These are phyloP conservation scores for Phytophthora lateralis DNA, from an alignment of 352 stramenopile genomes.

Conservation along the genomic window DNA sequence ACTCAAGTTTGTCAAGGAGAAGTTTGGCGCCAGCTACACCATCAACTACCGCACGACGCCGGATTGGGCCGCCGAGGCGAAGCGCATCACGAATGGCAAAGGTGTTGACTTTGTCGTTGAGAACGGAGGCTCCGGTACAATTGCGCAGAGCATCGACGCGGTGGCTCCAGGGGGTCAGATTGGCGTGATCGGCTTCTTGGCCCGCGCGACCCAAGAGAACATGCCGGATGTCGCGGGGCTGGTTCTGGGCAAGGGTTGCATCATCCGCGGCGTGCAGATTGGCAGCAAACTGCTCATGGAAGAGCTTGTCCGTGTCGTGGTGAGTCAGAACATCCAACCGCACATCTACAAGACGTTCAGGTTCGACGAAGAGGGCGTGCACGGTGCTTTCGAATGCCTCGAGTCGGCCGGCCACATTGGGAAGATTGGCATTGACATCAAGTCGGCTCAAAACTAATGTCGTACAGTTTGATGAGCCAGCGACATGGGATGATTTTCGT, in stretches of 20 bases:
- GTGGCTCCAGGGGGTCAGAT: conserved; percentile 25
- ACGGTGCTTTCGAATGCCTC: conserved; percentile 27
- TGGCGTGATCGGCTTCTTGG: conserved; percentile 26
- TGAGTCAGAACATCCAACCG: conserved; percentile 26
- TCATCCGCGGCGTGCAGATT: conserved; percentile 28
- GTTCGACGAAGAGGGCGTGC: conserved; percentile 17
- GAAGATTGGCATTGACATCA: conserved; percentile 30
- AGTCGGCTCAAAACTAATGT: not conserved
- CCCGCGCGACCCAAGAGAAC: conserved; percentile 17
- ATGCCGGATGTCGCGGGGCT: conserved; percentile 28
- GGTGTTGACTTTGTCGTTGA: conserved; percentile 37
- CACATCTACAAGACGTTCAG: conserved; percentile 33
- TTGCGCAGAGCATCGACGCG: conserved; percentile 32
- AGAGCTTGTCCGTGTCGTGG: conserved; percentile 30
- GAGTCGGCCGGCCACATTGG: conserved; percentile 24
- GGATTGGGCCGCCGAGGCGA: conserved; percentile 26
- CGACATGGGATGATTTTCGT: too few relatives aligned
- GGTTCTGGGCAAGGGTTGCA: conserved; percentile 21
- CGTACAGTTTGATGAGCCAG: too few relatives aligned
- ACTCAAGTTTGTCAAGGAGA: conserved; percentile 30
- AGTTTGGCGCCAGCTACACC: conserved; percentile 21
- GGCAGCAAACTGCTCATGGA: conserved; percentile 27
- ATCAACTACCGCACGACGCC: conserved; percentile 40
- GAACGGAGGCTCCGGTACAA: conserved; percentile 32
- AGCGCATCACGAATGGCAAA: conserved; percentile 19